Percentiles rank a stretch among this genome's conserved stretches.
These are phyloP conservation scores for Fonsecaea pedrosoi DNA, from an alignment of 2,329 filamentous ascomycete species.

Conservation along the genomic window DNA sequence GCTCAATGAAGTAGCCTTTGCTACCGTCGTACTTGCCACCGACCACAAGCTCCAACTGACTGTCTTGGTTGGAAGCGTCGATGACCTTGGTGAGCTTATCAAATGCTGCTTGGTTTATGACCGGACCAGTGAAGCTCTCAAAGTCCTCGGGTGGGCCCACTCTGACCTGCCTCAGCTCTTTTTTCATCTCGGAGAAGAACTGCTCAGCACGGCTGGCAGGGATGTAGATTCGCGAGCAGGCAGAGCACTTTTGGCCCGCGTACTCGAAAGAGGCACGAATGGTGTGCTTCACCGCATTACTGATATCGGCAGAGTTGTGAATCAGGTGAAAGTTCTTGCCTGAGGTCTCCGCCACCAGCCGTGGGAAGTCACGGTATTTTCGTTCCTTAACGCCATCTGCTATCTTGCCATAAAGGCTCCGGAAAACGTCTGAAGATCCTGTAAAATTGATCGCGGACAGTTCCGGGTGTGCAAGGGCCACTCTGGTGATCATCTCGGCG, in stretches of 20 bases:
- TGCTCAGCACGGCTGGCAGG: slow-evolving; percentile 72
- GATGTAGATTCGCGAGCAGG: slow-evolving; percentile 77
- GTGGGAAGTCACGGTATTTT: slow-evolving; percentile 77
- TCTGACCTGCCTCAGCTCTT: slow-evolving; percentile 69
- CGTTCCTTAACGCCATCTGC: slow-evolving; percentile 76
- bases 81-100: slow-evolving; percentile 75
- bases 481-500: slow-evolving; percentile 77
- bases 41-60: slow-evolving; percentile 69
- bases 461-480: slow-evolving; percentile 72
- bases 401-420: slow-evolving; percentile 80
- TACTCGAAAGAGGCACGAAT: slow-evolving; percentile 82
- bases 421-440: slow-evolving; percentile 84
- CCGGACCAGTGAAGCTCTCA: slow-evolving; percentile 78
- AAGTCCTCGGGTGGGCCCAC: slow-evolving; percentile 70
- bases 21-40: slow-evolving; percentile 75
- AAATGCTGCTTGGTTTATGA: slow-evolving; percentile 78
- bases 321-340: slow-evolving; percentile 87
- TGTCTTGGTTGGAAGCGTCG: slow-evolving; percentile 73
- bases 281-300: slow-evolving; percentile 76
- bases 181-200: slow-evolving; percentile 68
- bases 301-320: slow-evolving; percentile 72
- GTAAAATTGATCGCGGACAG: slow-evolving; percentile 88
- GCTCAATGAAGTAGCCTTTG: slow-evolving; percentile 77
- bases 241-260: slow-evolving; percentile 84
- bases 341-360: slow-evolving; percentile 82